A percentile compares a stretch with the other conserved stretches of the same genome.
Evolutionary conservation across 2,329 filamentous ascomycete species (phyloP).

Genomic region (Hypoxylon sp.): DNA sequence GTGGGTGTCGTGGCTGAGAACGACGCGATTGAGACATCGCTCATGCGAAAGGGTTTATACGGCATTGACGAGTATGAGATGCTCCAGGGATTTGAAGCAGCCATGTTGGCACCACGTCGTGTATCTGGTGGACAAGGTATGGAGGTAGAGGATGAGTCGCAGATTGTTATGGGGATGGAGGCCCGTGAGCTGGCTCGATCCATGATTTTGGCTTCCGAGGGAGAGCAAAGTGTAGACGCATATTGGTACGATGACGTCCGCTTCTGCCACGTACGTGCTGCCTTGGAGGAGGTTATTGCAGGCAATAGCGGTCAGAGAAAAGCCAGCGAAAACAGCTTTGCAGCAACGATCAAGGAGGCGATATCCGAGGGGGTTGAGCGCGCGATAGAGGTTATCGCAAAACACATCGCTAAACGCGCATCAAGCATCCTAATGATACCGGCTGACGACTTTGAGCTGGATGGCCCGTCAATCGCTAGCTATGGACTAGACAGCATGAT

Average conservation of each 20-base stretch:
- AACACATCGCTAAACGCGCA: constrained; percentile 40
- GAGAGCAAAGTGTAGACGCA: constrained; percentile 25
- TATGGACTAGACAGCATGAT: constrained; percentile 55
- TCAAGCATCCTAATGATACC: constrained; percentile 44
- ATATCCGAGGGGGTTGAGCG: constrained; percentile 24
- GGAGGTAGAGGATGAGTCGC: constrained; percentile 11
- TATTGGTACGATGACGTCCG: constrained; percentile 49
- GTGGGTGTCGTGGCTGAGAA: constrained; percentile 48
- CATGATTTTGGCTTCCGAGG: constrained; percentile 21
- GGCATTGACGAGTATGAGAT: constrained; percentile 40
- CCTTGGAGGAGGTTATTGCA: constrained; percentile 32
- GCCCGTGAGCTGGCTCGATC: constrained; percentile 35
- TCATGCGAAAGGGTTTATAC: constrained; percentile 35
- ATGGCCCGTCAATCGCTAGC: constrained; percentile 45
- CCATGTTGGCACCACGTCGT: constrained; percentile 36
- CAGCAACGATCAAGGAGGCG: constrained; percentile 31
- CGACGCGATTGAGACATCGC: constrained; percentile 24
- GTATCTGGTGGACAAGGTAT: not conserved
- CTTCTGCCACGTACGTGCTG: constrained; percentile 39
- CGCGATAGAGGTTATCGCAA: constrained; percentile 25
- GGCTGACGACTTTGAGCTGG: constrained; percentile 38
- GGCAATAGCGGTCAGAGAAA: constrained; percentile 5
- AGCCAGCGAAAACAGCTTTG: constrained; percentile 29
- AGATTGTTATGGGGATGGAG: constrained; percentile 43
- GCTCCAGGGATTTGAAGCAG: constrained; percentile 43